Base-by-base conservation (phyloP, 2,329 filamentous ascomycete species). In the Penicillium sp. region DNA sequence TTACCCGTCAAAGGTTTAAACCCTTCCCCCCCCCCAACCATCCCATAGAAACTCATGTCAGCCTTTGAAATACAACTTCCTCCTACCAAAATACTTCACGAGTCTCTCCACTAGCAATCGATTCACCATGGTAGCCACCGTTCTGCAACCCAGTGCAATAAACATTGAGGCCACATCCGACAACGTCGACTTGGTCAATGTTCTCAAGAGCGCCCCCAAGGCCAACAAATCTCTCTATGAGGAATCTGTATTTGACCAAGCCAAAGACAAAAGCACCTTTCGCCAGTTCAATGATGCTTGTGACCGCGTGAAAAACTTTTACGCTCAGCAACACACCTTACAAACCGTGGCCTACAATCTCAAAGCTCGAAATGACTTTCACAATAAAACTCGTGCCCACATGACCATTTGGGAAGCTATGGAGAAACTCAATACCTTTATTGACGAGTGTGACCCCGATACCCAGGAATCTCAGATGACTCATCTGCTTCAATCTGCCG, bases 331-430 rank as follows among this genome's bases (percentile, higher is more conserved):
- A 62, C 84, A 86, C 74, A 79, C 79, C 69, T 85, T 86, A 63
- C 77, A 79, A 47, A 79, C 76, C 1, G 76, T 79, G 0, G 45
- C 89, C 7, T 94, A 92, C 82, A 96, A 96, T 79, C 81, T 95
- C 42, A 85, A 86, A 59, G 90, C 89, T 12, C 89, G 92, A 51
- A 85, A 88, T 64, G 78, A 82, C 53, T 90, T 91, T 77, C 78
- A 86, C 73, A 81, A 81, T 61, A 83, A 86, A 57, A 83, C 83
- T 1, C 85, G 89, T 51, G 85, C 88, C 14, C 82, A 89, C 73
- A 90, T 96, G 89, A 88, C 86, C 58, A 82, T 96, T 72, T 96
- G 91, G 91, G 81, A 95, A 73, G 92, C 92, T 20, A 94, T 96
- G 77, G 89, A 95, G 82, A 92, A 91, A 76, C 87, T 96, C 69